Base-by-base conservation (phyloP, 495 filamentous ascomycete species). In the Articulospora tetracladia region DNA sequence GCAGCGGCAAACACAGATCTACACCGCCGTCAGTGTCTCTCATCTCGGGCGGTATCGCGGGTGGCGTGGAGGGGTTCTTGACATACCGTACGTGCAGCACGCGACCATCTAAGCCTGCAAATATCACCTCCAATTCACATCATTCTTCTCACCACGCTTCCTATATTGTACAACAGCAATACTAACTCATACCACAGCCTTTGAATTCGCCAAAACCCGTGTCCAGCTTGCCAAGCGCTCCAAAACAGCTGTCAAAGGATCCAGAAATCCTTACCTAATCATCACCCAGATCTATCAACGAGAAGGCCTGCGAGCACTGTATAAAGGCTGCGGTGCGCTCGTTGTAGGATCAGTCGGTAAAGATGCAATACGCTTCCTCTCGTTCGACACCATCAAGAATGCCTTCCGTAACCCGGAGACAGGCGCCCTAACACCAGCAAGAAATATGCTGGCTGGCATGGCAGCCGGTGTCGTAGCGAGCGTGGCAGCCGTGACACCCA, bases 321-420 rank as follows among this genome's bases (percentile, higher is more conserved):
- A 87, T 61, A 86, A 80, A 58, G 84, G 84, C 32, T 86, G 84
- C 62, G 55, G 51, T 2, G 54, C 54, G 20, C 23, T 83, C 74
- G 58, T 64, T 4, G 3, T 62, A 6, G 65, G 65, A 10, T 54
- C 41, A 12, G 76, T 86, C n/a, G 83, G 72, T 36, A 90, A 90
- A 73, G 84, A 87, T 66, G 85, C 79, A 1, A 78, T 88, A 11
- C 79, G 85, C 23, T 89, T 89, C 67, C 67, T 88, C 20, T 78
- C 77, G 23, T 90, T 87, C 69, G 86, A 88, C 62, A 76, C 76
- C 3, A 84, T 90, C 72, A 84, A 84, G 58, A 76, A 83, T 54
- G 61, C 76, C 15, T 83, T 88, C 62, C 73, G 76, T 24, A 82
- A 88, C 69, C 74, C 74, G 7, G 77, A 79, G 11, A 80, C 79